phyloP scores from a whole-genome alignment of 2,329 filamentous ascomycete species.

The Grosmannia huntii region DNA sequence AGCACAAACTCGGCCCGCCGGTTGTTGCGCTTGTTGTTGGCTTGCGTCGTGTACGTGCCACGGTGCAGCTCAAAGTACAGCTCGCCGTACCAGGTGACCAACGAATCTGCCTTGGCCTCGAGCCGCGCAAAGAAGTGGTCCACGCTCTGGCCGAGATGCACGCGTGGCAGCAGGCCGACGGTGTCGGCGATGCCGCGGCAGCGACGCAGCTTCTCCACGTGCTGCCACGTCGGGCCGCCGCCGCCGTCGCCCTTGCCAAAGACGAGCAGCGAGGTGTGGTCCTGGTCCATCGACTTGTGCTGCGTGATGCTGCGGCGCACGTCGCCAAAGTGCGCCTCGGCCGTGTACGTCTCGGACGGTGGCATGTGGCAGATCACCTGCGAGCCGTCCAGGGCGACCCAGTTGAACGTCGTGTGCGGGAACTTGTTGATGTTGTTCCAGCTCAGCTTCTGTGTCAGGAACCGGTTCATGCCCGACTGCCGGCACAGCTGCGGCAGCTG shows the following conservation, averaged over 20 bases:
- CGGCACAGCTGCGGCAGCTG: constrained; percentile 91
- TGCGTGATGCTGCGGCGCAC: constrained; percentile 78
- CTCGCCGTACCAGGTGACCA: constrained; percentile 96
- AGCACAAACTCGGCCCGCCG: constrained; percentile 73
- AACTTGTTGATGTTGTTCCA: constrained; percentile 99
- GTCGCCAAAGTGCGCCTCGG: constrained; percentile 88
- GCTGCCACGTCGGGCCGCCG: constrained; percentile 85
- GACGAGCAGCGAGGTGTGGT: constrained; percentile 77
- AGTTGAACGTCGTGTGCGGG: constrained; percentile 97
- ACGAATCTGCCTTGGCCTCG: constrained; percentile 63
- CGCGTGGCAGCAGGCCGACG: constrained; percentile 66
- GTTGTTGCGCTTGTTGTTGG: constrained; percentile 95
- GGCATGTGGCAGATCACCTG: constrained; percentile 98
- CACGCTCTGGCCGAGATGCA: constrained; percentile 79
- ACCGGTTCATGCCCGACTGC: constrained; percentile 87
- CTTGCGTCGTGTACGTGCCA: constrained; percentile 93
- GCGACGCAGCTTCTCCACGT: constrained; percentile 86
- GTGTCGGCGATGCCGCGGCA: constrained; percentile 87
- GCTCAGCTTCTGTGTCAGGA: constrained; percentile 96
- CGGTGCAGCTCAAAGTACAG: constrained; percentile 96
- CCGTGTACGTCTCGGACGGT: constrained; percentile 88
- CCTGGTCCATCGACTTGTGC: constrained; percentile 93
- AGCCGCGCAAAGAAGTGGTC: constrained; percentile 88
- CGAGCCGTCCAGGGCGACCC: constrained; percentile 89
- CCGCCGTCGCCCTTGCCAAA: constrained; percentile 97